These are phyloP conservation scores for Lentinula sp. DNA, from an alignment of 768 basidiomycete genomes.

Conservation along the genomic window DNA sequence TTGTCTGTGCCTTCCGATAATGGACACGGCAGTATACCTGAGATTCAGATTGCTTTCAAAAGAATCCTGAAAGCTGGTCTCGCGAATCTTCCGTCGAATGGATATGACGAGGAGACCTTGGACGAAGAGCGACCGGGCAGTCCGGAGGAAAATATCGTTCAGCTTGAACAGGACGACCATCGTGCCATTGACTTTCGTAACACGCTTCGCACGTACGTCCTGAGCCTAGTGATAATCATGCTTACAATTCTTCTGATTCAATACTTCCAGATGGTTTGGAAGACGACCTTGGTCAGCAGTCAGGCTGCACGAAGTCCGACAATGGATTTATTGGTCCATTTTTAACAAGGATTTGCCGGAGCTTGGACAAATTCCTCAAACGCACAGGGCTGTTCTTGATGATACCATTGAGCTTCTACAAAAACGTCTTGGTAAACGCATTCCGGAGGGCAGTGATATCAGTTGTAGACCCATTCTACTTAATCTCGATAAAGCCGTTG, in stretches of 20 bases:
- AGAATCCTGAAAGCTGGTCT: constrained; percentile 67
- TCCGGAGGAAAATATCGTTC: constrained; percentile 52
- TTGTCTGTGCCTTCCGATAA: constrained; percentile 42
- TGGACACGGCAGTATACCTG: constrained; percentile 39
- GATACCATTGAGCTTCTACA: constrained; percentile 59
- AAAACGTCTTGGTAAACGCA: constrained; percentile 59
- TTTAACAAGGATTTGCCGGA: constrained; percentile 63
- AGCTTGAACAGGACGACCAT: constrained; percentile 58
- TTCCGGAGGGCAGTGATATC: constrained; percentile 54
- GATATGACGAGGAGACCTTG: constrained; percentile 51
- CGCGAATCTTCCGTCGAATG: constrained; percentile 43
- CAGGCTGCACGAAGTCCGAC: constrained; percentile 51
- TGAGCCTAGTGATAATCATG: constrained; percentile 6
- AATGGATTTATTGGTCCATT: constrained; percentile 83
- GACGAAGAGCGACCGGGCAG: constrained; percentile 46
- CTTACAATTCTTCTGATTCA: background rate
- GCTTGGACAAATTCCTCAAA: constrained; percentile 36
- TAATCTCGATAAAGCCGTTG: constrained; percentile 72
- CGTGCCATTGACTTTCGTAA: constrained; percentile 72
- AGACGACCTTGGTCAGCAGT: constrained; percentile 72
- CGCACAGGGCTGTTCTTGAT: constrained; percentile 47
- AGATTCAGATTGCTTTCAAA: constrained; percentile 53
- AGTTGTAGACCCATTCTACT: constrained; percentile 53
- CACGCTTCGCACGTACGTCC: constrained; percentile 48
- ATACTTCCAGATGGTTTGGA: constrained; percentile 52